Base-by-base conservation (phyloP, 176 grass and related monocot species). In the Aegilops umbellulata region DNA sequence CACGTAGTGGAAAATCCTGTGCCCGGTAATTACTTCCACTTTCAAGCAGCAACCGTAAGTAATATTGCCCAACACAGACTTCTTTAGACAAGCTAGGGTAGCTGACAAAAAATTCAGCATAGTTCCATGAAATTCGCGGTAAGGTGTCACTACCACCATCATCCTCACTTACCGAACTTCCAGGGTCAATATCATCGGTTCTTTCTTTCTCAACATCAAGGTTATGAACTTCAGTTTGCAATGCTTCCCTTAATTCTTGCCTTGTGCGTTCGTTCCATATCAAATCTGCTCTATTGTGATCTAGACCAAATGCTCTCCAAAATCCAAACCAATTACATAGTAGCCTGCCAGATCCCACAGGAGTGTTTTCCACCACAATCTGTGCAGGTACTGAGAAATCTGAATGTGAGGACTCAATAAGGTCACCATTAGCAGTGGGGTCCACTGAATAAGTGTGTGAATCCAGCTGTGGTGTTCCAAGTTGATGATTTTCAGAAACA, bases 221-320 rank as follows among this genome's bases (percentile, higher is more conserved):
- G 70, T 94, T 99, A 86, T 99, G 97, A 83, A 99, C 97, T 90
- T 99, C 97, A 73, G 97, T 80, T 87, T 99, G 97, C 80, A 99
- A 92, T 80, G 88, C 86, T 83, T 96, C 97, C 84, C 92, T 89
- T 77, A 99, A 84, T 80, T 99, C 97, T 89, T 96, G 94, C 79
- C 97, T 96, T 38, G 97, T 99, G 44, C 97, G 90, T 85, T 99
- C 94, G 22, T 96, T 99, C 97, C 97, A 99, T 82, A 99, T 96
- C 87, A 99, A 74, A 90, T 99, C 97, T 53, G 97, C 92, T 85
- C 97, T 89, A 49, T 99, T 99, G 87, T 99, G 97, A 93, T 99
- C 97, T 70, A 99, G 83, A 79, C 88, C 65, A 69, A 96, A 99
- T 23, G 92, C 97, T 83, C 79, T 94, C 97, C 94, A 99, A 87